These are phyloP conservation scores for Spinacia oleracea DNA, from an alignment of 179 eudicot genomes.

Conservation along the genomic window DNA sequence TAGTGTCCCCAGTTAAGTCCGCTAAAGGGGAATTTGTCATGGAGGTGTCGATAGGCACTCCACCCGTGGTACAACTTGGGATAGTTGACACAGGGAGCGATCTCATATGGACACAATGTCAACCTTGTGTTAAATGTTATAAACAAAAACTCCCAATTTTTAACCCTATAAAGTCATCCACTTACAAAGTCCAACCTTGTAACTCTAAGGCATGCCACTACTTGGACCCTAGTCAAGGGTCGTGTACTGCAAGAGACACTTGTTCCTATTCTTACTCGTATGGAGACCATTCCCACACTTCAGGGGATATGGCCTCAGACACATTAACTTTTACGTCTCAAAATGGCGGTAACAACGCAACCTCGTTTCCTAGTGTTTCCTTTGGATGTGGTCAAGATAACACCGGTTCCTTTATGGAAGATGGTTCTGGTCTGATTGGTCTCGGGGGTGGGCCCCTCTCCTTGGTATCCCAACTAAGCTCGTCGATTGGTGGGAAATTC, in stretches of 20 bases:
- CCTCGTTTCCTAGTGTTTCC: conserved; percentile 27
- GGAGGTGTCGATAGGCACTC: conserved; percentile 58
- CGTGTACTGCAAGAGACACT: neutral
- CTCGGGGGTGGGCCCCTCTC: conserved; percentile 53
- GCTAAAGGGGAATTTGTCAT: conserved; percentile 46
- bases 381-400: conserved; percentile 60
- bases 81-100: conserved; percentile 65
- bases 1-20: conserved; percentile 21
- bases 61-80: conserved; percentile 35
- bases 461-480: conserved; percentile 42
- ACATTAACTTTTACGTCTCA: conserved; percentile 40
- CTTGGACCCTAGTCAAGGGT: neutral
- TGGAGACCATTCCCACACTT: conserved; percentile 42
- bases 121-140: conserved; percentile 46
- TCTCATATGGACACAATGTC: conserved; percentile 56
- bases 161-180: conserved; percentile 38
- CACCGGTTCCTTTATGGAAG: conserved; percentile 27
- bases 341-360: too few species aligned
- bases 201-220: conserved; percentile 24
- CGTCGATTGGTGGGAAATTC: conserved; percentile 45
- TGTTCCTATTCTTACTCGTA: conserved; percentile 42
- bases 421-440: conserved; percentile 54
- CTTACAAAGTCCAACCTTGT: conserved; percentile 40
- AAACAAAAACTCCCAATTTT: conserved; percentile 38
- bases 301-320: conserved; percentile 49